Evolutionary conservation across 495 filamentous ascomycete genomes (phyloP).

Genomic region (Penicillium flavigenum): DNA sequence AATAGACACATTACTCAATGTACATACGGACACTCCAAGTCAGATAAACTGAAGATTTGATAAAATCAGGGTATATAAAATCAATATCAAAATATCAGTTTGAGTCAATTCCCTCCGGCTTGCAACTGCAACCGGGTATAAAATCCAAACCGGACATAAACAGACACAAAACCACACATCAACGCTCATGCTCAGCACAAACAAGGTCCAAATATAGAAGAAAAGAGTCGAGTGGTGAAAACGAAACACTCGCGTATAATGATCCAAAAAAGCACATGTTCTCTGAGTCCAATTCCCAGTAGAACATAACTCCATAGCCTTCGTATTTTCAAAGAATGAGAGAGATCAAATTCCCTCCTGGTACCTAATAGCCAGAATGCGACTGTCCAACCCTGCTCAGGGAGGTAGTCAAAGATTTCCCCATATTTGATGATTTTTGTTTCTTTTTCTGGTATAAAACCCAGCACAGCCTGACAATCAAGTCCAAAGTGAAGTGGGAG

Average conservation of each 20-base stretch:
- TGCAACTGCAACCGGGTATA: not conserved
- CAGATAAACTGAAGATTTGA: constrained; percentile 13
- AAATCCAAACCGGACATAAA: not conserved
- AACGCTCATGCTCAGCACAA: constrained; percentile 26
- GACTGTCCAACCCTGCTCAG: not conserved
- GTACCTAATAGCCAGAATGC: constrained; percentile 7
- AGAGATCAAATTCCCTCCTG: constrained; percentile 4
- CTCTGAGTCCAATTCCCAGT: not conserved
- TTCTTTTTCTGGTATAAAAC: constrained; percentile 1
- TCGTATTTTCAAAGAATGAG: not conserved
- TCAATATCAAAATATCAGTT: constrained; percentile 1
- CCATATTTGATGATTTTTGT: not conserved
- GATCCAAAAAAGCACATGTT: constrained; percentile 1
- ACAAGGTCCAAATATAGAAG: constrained; percentile 8
- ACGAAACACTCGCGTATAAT: constrained; percentile 11
- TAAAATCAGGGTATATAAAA: constrained; percentile 26
- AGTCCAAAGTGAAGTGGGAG: constrained; percentile 37
- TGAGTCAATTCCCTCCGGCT: not conserved
- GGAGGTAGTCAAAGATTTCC: not conserved
- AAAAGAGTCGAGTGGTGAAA: constrained; percentile 5
- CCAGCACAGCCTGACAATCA: constrained; percentile 17
- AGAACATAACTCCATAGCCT: constrained; percentile 1
- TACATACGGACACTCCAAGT: constrained; percentile 12
- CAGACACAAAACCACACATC: constrained; percentile 8
- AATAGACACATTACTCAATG: not conserved